phyloP scores from a whole-genome alignment of 202 grass and related monocot species.

The Eragrostis tef region DNA sequence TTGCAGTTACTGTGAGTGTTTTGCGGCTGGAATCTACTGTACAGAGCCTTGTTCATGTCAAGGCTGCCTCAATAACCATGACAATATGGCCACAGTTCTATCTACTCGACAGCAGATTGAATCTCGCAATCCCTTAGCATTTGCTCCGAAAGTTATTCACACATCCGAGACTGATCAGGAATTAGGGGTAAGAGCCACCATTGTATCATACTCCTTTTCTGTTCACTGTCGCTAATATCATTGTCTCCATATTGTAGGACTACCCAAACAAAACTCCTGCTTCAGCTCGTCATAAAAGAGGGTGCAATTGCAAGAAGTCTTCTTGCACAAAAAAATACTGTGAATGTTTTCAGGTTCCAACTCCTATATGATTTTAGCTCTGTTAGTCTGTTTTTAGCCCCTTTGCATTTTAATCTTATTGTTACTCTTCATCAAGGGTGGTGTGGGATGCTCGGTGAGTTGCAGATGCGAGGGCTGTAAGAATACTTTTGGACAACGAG shows the following conservation, averaged over 20 bases:
- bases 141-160: conserved; percentile 92
- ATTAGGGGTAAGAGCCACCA: conserved; percentile 62
- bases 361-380: no score
- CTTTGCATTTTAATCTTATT: conserved; percentile 49
- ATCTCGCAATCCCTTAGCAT: conserved; percentile 95
- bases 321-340: no score
- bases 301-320: conserved; percentile 97
- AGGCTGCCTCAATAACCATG: conserved; percentile 81
- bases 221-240: conserved; percentile 42
- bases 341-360: no score
- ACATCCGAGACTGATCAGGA: conserved; percentile 72
- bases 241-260: conserved; percentile 56
- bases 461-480: conserved; percentile 93
- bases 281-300: conserved; percentile 88
- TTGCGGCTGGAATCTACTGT: conserved; percentile 93
- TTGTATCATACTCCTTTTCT: conserved; percentile 34
- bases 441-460: conserved; percentile 84
- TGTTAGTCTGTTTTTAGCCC: not conserved
- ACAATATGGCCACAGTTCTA: conserved; percentile 74
- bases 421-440: conserved; percentile 67
- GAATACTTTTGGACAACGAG: no score
- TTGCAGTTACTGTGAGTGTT: conserved; percentile 93
- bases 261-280: conserved; percentile 87
- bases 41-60: conserved; percentile 89
- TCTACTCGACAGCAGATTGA: conserved; percentile 88